Evolutionary conservation across 2,329 filamentous ascomycete genomes (phyloP).

Genomic region (Penicillium thymicola): DNA sequence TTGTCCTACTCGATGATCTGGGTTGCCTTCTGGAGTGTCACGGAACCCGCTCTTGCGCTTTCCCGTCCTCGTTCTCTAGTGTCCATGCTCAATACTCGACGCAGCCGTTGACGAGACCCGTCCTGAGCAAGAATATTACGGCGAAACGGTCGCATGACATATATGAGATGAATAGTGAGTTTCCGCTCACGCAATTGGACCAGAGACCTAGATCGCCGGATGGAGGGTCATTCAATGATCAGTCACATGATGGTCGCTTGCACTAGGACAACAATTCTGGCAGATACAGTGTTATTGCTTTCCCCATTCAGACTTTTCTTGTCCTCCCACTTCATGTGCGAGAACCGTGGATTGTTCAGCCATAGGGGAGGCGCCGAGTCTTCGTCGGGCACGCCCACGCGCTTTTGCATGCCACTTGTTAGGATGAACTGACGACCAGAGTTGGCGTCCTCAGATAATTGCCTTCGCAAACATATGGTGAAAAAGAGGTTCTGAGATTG

Average conservation of each 20-base stretch:
- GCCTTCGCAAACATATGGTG: too few relatives aligned
- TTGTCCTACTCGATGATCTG: constrained; percentile 23
- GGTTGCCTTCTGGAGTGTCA: constrained; percentile 27
- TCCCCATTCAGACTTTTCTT: too few relatives aligned
- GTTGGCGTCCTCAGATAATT: too few relatives aligned
- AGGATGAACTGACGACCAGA: too few relatives aligned
- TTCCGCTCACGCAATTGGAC: constrained; percentile 8
- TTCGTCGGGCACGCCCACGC: too few relatives aligned
- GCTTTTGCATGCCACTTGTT: too few relatives aligned
- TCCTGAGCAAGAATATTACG: constrained; percentile 4
- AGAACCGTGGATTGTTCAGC: too few relatives aligned
- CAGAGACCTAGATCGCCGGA: not conserved
- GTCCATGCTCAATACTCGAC: constrained; percentile 5
- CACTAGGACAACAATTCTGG: not conserved
- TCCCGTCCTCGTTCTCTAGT: constrained; percentile 12
- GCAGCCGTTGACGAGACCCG: not conserved
- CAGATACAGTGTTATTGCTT: too few relatives aligned
- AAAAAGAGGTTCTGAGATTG: too few relatives aligned
- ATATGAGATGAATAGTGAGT: constrained; percentile 13
- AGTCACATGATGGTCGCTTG: constrained; percentile 5
- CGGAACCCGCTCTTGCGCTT: constrained; percentile 23
- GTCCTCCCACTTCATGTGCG: too few relatives aligned
- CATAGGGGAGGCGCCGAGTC: too few relatives aligned
- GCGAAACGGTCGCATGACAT: not conserved
- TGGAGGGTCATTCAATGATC: constrained; percentile 8